phyloP scores from a whole-genome alignment of 768 basidiomycete genomes.

The Suillus alpinus region DNA sequence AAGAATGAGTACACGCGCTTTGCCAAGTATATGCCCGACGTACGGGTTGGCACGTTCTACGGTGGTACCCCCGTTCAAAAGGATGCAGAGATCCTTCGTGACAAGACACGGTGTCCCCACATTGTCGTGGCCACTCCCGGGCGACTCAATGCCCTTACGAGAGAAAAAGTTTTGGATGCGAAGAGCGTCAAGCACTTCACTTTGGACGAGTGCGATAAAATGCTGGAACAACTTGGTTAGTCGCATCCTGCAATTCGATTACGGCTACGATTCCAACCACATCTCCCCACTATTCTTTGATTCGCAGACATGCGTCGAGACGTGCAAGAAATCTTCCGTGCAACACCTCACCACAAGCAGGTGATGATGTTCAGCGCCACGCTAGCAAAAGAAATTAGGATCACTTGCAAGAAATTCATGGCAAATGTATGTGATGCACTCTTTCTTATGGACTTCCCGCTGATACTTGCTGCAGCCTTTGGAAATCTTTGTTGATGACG shows the following conservation, averaged over 20 bases:
- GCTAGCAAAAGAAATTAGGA: conserved; percentile 92
- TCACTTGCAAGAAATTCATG: conserved; percentile 99
- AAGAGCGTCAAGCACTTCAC: conserved; percentile 99
- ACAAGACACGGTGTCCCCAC: conserved; percentile 97
- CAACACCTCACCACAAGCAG: conserved; percentile 99
- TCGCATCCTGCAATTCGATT: conserved; percentile 59
- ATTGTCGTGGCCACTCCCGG: conserved; percentile 99
- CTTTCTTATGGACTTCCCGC: neutral
- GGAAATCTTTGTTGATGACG: conserved; percentile 99
- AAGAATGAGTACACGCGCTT: conserved; percentile 99
- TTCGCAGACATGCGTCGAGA: conserved; percentile 98
- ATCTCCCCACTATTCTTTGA: conserved; percentile 42
- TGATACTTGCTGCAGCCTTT: conserved; percentile 62
- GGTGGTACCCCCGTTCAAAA: conserved; percentile 94
- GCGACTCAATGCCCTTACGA: conserved; percentile 89
- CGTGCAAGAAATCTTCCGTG: conserved; percentile 99
- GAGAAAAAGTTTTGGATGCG: conserved; percentile 94
- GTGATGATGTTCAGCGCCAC: conserved; percentile 99
- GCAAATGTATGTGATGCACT: conserved; percentile 68
- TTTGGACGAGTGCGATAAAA: conserved; percentile 99
- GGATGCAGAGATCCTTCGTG: conserved; percentile 90
- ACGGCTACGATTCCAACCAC: conserved; percentile 65
- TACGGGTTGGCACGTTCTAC: conserved; percentile 96
- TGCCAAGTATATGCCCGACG: conserved; percentile 99
- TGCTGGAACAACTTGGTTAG: conserved; percentile 99